Evolutionary conservation across 208 protist species (phyloP).

Genomic region (Kentomonas sorsogonicus): DNA sequence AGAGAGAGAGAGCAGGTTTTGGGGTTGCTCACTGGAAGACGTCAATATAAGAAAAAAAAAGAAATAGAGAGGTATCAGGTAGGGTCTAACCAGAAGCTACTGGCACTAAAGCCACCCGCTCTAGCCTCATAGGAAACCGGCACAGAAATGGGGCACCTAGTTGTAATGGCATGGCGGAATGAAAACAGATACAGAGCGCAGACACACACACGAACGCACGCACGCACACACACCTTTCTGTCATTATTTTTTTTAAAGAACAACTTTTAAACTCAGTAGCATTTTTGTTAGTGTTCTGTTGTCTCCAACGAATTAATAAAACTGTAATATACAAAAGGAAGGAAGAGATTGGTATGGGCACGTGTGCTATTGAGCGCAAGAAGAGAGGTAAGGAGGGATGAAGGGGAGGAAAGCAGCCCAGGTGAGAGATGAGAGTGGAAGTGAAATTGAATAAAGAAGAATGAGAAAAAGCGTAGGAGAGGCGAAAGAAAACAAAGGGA

Average conservation of each 20-base stretch:
- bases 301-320: neutral
- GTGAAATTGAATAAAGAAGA: no score
- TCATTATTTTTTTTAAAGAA: no score
- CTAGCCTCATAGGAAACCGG: no score
- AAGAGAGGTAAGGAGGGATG: neutral
- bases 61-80: neutral
- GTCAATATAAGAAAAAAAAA: constrained; percentile 6
- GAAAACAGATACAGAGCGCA: no score
- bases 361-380: neutral
- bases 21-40: neutral
- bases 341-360: neutral
- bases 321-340: constrained; percentile 1
- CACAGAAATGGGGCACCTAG: no score
- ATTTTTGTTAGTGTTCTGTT: neutral
- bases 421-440: no score
- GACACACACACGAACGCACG: no score
- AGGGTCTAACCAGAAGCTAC: neutral
- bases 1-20: constrained; percentile 2
- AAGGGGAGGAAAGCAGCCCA: neutral
- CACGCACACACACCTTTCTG: no score
- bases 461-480: no score
- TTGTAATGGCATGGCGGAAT: no score
- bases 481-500: neutral
- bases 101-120: neutral
- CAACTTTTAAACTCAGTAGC: neutral